phyloP scores from a whole-genome alignment of 257 asterid species.

The Lycium barbarum region DNA sequence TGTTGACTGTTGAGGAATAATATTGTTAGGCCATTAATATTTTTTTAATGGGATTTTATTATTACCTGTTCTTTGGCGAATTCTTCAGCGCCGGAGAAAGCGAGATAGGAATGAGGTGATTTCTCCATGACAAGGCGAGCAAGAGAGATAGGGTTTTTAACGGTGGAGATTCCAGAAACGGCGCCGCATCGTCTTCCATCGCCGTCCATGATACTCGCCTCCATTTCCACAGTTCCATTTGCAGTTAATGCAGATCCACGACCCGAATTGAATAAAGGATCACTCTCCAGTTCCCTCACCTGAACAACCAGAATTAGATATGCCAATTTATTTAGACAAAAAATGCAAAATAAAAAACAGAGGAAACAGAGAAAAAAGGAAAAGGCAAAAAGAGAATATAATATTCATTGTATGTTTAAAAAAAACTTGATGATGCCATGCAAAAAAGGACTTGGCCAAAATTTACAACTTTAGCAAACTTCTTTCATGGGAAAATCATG shows the following conservation, averaged over 20 bases:
- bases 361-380: background rate
- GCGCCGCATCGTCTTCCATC: slow-evolving; percentile 93
- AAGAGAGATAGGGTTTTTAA: slow-evolving; percentile 89
- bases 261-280: slow-evolving; percentile 91
- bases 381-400: background rate
- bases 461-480: background rate
- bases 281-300: slow-evolving; percentile 91
- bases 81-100: slow-evolving; percentile 87
- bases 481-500: background rate
- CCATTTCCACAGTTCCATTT: slow-evolving; percentile 98
- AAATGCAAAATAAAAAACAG: background rate
- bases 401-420: background rate
- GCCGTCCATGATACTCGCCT: slow-evolving; percentile 99
- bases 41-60: background rate
- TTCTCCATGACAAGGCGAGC: slow-evolving; percentile 98
- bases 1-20: no score
- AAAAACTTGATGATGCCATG: background rate
- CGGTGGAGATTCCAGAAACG: slow-evolving; percentile 88
- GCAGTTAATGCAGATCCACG: slow-evolving; percentile 98
- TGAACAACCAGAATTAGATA: slow-evolving; percentile 27
- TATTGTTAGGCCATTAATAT: no score
- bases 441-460: background rate
- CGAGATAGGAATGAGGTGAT: slow-evolving; percentile 95
- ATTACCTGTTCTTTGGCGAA: slow-evolving; percentile 84
- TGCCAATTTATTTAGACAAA: background rate